phyloP scores from a whole-genome alignment of 106 monocot genomes.

The Dactylorhiza incarnata region DNA sequence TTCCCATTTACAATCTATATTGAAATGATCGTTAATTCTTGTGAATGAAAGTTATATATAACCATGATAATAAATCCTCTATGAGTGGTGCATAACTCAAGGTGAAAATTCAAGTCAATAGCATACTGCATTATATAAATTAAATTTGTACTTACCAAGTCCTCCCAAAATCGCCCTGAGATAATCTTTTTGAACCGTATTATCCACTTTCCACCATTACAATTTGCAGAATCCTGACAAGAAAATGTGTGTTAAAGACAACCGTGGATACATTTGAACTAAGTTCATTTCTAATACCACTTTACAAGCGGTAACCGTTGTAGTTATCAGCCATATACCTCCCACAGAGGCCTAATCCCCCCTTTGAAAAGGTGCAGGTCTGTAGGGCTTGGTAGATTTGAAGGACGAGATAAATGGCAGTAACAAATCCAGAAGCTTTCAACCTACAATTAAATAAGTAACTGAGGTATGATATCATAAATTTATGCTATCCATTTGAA shows the following conservation, averaged over 20 bases:
- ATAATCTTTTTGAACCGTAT: conserved; percentile 86
- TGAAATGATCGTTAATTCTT: not conserved
- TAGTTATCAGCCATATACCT: conserved; percentile 39
- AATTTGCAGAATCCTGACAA: conserved; percentile 22
- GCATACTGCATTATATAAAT: not conserved
- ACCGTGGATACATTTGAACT: not conserved
- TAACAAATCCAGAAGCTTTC: conserved; percentile 97
- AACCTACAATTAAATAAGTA: conserved; percentile 33
- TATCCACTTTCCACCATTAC: conserved; percentile 71
- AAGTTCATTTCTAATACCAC: not conserved
- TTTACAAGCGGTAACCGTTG: not conserved
- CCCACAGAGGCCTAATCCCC: conserved; percentile 92
- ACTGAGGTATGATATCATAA: not conserved
- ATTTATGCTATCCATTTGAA: not conserved
- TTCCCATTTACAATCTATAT: not conserved
- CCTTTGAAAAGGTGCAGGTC: conserved; percentile 97
- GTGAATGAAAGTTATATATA: not conserved
- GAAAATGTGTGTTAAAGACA: not conserved
- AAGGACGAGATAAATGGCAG: conserved; percentile 81
- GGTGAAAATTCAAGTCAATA: not conserved
- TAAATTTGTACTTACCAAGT: conserved; percentile 48
- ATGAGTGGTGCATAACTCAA: not conserved
- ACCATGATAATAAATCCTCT: not conserved
- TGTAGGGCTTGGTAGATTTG: conserved; percentile 70
- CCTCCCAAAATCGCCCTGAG: conserved; percentile 97